Conservation (phyloP, 352 stramenopile genomes). For the Phytophthora quininea region DNA sequence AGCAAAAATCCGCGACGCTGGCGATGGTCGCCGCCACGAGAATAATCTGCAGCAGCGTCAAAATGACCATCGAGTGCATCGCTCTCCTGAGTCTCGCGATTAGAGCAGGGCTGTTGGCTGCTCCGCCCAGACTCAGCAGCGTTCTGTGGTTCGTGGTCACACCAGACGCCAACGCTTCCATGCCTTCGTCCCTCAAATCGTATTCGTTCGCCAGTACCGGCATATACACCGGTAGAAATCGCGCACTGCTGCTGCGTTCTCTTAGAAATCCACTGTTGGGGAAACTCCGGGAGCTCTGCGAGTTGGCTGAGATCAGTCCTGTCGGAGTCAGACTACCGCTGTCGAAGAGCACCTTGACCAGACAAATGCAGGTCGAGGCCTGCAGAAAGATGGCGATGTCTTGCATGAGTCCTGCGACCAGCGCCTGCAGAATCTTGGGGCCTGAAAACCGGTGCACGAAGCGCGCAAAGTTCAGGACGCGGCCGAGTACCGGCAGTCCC, state of each 20-base stretch:
- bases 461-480: constrained; percentile 63
- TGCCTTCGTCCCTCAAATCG: constrained; percentile 42
- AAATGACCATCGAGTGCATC: constrained; percentile 36
- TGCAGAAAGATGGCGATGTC: constrained; percentile 77
- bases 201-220: constrained; percentile 63
- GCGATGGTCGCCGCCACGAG: constrained; percentile 60
- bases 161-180: constrained; percentile 31
- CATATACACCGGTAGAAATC: constrained; percentile 65
- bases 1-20: constrained; percentile 68
- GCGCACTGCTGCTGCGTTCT: constrained; percentile 30
- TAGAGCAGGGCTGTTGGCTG: constrained; percentile 27
- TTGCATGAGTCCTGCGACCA: constrained; percentile 55
- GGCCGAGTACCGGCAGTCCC: constrained; percentile 62
- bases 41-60: constrained; percentile 54
- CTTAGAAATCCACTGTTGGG: constrained; percentile 43
- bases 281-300: constrained; percentile 21
- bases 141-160: constrained; percentile 54
- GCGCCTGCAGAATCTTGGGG: constrained; percentile 49
- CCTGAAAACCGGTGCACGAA: constrained; percentile 63
- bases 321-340: constrained; percentile 22
- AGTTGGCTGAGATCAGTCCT: constrained; percentile 15
- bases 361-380: constrained; percentile 62
- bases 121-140: constrained; percentile 40
- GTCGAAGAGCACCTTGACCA: constrained; percentile 72
- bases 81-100: constrained; percentile 23